Base-by-base conservation (phyloP, 495 filamentous ascomycete species). In the Xylona heveae region DNA sequence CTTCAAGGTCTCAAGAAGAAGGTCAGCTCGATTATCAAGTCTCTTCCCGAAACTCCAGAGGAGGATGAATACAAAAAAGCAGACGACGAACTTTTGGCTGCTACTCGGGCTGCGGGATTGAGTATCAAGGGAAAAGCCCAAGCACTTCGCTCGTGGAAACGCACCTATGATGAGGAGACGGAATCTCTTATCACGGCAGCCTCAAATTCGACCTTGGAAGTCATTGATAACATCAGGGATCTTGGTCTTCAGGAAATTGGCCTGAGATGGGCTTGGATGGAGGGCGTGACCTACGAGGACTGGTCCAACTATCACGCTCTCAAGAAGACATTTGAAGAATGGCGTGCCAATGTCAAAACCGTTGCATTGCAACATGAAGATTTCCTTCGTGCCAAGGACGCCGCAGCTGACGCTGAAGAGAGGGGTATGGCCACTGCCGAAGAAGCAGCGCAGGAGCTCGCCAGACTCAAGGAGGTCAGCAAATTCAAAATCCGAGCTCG, bases 211-310 rank as follows among this genome's bases (percentile, higher is more conserved):
- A 91, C 84, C 5, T 65, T 95, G 17, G 62, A 68, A 34, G 77
- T 90, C 21, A 62, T 99, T 22, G 78, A 88, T 40, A 62, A 66
- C 32, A 82, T 93, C 35, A 68, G 79, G 14, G 82, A 94, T 40
- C 60, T 93, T 5, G 82, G 83, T 2, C 61, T 99, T 5, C 82
- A 93, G 45, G 85, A 93, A 45, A 79, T 99, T 33, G 90, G 90
- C 24, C 84, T 90, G 68, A 79, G 88, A 37, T 99, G 90, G 84
- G 83, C 84, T 1, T 90, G 79, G 75, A 91, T 80, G 64, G 85
- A 94, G 32, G 76, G 76, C 23, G 68, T 99, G 37, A 84, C 83
- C 4, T 92, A 95, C 59, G 84, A 88, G 43, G 83, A 94, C 47
- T 99, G 90, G 90, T 66, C 68, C 18, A 78, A 78, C 43, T 95